These are phyloP conservation scores for Scedosporium apiospermum DNA, from an alignment of 2,329 filamentous ascomycete species.

Conservation along the genomic window DNA sequence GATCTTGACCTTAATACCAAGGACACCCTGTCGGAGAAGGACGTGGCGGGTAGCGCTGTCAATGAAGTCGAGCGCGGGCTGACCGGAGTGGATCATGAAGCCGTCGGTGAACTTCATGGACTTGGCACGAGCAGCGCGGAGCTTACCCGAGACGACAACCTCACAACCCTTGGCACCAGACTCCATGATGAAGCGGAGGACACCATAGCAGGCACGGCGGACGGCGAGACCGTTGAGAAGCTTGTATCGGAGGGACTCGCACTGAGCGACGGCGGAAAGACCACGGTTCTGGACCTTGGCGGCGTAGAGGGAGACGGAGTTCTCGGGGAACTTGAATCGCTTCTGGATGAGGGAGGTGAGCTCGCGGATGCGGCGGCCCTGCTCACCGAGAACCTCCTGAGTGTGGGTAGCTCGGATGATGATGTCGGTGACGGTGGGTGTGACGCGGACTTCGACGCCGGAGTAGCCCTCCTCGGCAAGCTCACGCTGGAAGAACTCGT, in stretches of 20 bases:
- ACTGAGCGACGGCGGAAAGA: slow-evolving; percentile 99
- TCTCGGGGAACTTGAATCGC: slow-evolving; percentile 99
- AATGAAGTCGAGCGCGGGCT: slow-evolving; percentile 99
- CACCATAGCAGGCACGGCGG: slow-evolving; percentile 98
- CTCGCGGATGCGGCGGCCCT: slow-evolving; percentile 99
- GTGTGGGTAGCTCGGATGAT: slow-evolving; percentile 99
- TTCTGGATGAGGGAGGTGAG: slow-evolving; percentile 99
- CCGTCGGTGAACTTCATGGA: slow-evolving; percentile 99
- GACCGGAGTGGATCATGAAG: slow-evolving; percentile 99
- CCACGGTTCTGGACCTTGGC: slow-evolving; percentile 99
- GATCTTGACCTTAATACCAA: slow-evolving; percentile 99
- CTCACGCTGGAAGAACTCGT: slow-evolving; percentile 99
- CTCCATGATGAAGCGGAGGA: slow-evolving; percentile 99
- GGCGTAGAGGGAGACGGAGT: slow-evolving; percentile 98
- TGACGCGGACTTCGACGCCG: slow-evolving; percentile 99
- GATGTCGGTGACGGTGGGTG: slow-evolving; percentile 99
- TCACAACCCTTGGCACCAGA: slow-evolving; percentile 98
- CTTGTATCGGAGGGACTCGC: slow-evolving; percentile 99
- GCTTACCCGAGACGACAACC: slow-evolving; percentile 98
- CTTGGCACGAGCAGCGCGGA: slow-evolving; percentile 98
- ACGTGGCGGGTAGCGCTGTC: slow-evolving; percentile 98
- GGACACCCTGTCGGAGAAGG: slow-evolving; percentile 97
- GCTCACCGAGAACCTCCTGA: slow-evolving; percentile 99
- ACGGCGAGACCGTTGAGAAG: slow-evolving; percentile 99
- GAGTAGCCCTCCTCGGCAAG: slow-evolving; percentile 99